Conservation (phyloP, 371 early-diverging fungal genomes). For the Saksenaea oblongispora region DNA sequence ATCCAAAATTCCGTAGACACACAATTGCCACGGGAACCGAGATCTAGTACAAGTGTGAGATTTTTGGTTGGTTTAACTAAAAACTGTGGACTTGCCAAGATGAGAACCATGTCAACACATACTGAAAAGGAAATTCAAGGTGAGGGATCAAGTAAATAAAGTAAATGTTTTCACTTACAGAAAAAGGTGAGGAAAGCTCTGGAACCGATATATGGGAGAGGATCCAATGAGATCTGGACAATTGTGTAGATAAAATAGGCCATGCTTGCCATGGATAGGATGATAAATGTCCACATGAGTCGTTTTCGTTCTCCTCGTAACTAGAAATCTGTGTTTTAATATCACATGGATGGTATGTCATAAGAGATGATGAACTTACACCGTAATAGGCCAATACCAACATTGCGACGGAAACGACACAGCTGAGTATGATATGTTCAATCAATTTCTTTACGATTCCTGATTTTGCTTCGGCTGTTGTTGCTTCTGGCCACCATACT, state of each 20-base stretch:
- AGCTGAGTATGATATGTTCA: conserved; percentile 75
- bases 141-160: neutral
- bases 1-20: conserved; percentile 29
- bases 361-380: no score
- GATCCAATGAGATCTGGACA: conserved; percentile 63
- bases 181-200: conserved; percentile 75
- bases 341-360: no score
- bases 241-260: conserved; percentile 76
- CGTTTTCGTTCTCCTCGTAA: conserved; percentile 51
- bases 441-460: conserved; percentile 33
- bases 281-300: conserved; percentile 59
- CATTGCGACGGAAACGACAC: conserved; percentile 71
- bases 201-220: conserved; percentile 54
- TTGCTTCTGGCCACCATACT: conserved; percentile 46
- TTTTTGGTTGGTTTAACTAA: neutral
- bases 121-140: conserved; percentile 16
- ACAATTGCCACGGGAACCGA: conserved; percentile 31
- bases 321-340: conserved; percentile 20
- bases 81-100: conserved; percentile 21
- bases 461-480: conserved; percentile 60
- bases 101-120: conserved; percentile 35
- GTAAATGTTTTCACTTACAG: conserved; percentile 21
- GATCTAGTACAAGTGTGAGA: no score
- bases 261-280: conserved; percentile 53
- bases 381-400: conserved; percentile 78